phyloP scores from a whole-genome alignment of 768 basidiomycete species.

The Kwoniella botswanensis region DNA sequence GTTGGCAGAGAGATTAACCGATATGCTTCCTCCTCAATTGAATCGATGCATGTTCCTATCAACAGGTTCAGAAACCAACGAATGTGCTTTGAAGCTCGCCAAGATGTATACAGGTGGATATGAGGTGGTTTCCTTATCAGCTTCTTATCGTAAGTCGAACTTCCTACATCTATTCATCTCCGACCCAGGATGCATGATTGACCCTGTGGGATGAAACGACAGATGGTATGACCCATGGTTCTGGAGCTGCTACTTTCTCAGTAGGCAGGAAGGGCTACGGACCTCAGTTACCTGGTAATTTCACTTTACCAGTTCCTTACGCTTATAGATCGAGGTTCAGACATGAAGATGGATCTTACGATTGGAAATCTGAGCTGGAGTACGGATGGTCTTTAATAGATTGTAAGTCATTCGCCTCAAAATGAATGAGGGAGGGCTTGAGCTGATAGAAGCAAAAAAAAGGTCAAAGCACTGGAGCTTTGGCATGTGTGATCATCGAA shows the following conservation, averaged over 20 bases:
- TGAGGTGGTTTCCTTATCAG: conserved; percentile 41
- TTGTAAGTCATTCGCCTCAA: conserved; percentile 28
- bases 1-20: conserved; percentile 27
- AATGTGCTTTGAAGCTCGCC: conserved; percentile 45
- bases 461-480: conserved; percentile 36
- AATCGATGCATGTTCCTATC: conserved; percentile 39
- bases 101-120: conserved; percentile 46
- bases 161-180: too few relatives aligned
- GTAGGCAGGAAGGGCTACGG: conserved; percentile 30
- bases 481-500: conserved; percentile 43
- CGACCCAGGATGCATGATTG: too few relatives aligned
- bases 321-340: conserved; percentile 39
- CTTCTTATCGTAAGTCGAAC: conserved; percentile 33
- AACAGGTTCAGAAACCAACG: conserved; percentile 44
- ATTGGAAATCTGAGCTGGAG: conserved; percentile 46
- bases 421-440: too few relatives aligned
- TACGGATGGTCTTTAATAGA: conserved; percentile 48
- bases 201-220: too few relatives aligned
- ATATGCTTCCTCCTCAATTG: conserved; percentile 32
- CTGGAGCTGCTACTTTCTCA: conserved; percentile 31
- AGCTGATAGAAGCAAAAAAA: too few relatives aligned
- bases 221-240: conserved; percentile 34
- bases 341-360: conserved; percentile 37
- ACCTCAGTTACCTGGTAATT: conserved; percentile 27
- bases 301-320: conserved; percentile 37